Evolutionary conservation across 768 basidiomycete genomes (phyloP), one percentile per base, ranked within the genome.

Genomic region (Arthromyces matolae): DNA sequence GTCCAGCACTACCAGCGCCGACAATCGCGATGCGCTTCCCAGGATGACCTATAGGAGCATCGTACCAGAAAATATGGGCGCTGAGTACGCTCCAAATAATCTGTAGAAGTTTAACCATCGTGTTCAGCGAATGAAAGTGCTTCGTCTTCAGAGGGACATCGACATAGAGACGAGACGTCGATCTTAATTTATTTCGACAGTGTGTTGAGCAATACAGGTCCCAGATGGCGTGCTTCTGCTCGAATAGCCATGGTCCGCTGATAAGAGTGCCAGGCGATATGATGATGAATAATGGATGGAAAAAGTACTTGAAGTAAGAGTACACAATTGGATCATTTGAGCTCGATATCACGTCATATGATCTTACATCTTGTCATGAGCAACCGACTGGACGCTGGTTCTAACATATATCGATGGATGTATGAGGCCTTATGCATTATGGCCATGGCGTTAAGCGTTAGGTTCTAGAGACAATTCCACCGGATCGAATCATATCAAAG

Each of bases 401-500:
- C n/a, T n/a, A n/a, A n/a, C n/a, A n/a, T n/a, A n/a, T n/a, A n/a
- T n/a, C n/a, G n/a, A n/a, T n/a, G n/a, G n/a, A n/a, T n/a, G n/a
- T n/a, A n/a, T n/a, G n/a, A n/a, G n/a, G n/a, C n/a, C n/a, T n/a
- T n/a, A n/a, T n/a, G n/a, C n/a, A n/a, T n/a, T n/a, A n/a, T n/a
- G n/a, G n/a, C n/a, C n/a, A n/a, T n/a, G n/a, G n/a, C n/a, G 22
- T 29, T 9, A 32, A 9, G 2, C 44, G 47, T 66, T 69, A 88
- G 42, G 69, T 68, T 62, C 80, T 90, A 16, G 89, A 86, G 32
- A 92, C 89, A 31, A 89, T 68, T 4, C 85, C 84, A 35, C 89
- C 89, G 33, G 86, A 83, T 47, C 84, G 78, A 57, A 93, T 89
- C 76, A 89, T 83, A 55, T 89, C 80, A 60, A 92, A 80, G 65